These are phyloP conservation scores for Backusella australiensis DNA, from an alignment of 192 early-diverging fungal genomes.

Conservation along the genomic window DNA sequence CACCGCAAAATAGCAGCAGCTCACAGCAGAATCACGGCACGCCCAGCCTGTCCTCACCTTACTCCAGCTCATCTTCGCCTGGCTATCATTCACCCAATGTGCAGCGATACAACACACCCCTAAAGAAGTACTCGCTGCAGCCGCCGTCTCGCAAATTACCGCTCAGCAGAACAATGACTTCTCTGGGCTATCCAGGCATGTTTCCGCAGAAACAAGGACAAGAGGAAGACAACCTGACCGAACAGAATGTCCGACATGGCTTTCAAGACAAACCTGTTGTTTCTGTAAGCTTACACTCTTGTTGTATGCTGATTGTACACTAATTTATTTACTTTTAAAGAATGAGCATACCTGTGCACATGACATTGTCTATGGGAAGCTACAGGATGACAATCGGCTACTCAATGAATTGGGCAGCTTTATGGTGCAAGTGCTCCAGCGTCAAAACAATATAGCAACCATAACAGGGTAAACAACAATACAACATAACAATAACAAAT, in stretches of 20 bases:
- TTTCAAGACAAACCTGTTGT: constrained; percentile 52
- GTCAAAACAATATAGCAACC: constrained; percentile 26
- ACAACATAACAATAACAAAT: neutral
- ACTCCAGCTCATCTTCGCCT: constrained; percentile 46
- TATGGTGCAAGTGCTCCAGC: constrained; percentile 44
- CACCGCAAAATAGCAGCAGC: constrained; percentile 11
- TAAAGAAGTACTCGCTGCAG: constrained; percentile 46
- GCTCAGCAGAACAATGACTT: constrained; percentile 37
- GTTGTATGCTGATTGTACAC: neutral
- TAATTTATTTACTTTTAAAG: constrained; percentile 6
- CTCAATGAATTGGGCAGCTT: constrained; percentile 46
- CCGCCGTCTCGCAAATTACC: constrained; percentile 39
- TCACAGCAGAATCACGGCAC: constrained; percentile 15
- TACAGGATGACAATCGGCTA: constrained; percentile 48
- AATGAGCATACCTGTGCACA: constrained; percentile 54
- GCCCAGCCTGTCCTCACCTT: constrained; percentile 41
- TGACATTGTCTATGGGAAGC: constrained; percentile 45
- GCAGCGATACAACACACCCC: constrained; percentile 28
- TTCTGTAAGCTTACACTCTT: constrained; percentile 23
- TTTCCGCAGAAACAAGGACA: constrained; percentile 49
- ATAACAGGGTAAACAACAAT: constrained; percentile 28
- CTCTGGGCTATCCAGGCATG: constrained; percentile 53
- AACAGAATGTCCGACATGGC: constrained; percentile 63
- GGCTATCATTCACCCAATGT: constrained; percentile 39
- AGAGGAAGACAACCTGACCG: constrained; percentile 51